phyloP scores from a whole-genome alignment of 179 eudicot genomes.

The Gypsophila paniculata region DNA sequence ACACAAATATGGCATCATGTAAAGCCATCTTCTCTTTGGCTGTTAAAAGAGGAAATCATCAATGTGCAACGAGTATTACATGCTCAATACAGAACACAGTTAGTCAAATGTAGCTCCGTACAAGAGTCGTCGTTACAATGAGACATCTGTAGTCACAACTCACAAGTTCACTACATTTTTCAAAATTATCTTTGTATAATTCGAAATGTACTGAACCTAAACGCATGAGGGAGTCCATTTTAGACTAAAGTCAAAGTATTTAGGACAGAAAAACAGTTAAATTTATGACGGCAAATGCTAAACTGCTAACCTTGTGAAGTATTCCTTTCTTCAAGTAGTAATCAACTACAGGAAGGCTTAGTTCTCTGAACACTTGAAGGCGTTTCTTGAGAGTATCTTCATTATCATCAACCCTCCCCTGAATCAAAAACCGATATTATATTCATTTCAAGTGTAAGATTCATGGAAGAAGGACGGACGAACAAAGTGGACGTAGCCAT shows the following conservation, averaged over 20 bases:
- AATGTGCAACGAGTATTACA: background rate
- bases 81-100: too few species aligned
- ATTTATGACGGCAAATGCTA: background rate
- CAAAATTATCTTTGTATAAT: too few species aligned
- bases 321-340: constrained; percentile 69
- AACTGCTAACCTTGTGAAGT: constrained; percentile 65
- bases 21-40: background rate
- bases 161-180: too few species aligned
- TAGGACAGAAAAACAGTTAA: background rate
- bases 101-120: too few species aligned
- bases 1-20: background rate
- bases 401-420: constrained; percentile 93
- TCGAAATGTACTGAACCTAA: too few species aligned
- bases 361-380: constrained; percentile 58
- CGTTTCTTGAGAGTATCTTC: constrained; percentile 72
- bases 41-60: background rate
- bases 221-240: too few species aligned
- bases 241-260: background rate
- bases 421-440: constrained; percentile 20
- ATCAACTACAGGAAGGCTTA: constrained; percentile 74
- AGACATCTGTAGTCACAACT: constrained; percentile 2
- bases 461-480: background rate
- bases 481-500: background rate
- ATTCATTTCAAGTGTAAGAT: constrained; percentile 17
- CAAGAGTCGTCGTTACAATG: background rate